Base-by-base conservation (phyloP, 2,329 filamentous ascomycete species). In the Blastomyces emzantsi region DNA sequence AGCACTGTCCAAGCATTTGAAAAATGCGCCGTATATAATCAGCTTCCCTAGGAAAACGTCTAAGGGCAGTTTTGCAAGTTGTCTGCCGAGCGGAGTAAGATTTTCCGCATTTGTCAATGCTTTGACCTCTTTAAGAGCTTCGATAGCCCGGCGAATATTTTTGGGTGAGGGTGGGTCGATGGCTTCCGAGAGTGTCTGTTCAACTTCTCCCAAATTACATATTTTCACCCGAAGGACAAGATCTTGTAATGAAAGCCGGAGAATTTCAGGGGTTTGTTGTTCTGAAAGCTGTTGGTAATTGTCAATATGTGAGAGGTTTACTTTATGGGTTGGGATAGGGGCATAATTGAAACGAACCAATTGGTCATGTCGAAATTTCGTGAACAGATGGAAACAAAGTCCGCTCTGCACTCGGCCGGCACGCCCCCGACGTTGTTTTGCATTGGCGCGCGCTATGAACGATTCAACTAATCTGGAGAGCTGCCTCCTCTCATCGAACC, bases 41-140 rank as follows among this genome's bases (percentile, higher is more conserved):
- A 99, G 83, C 74, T 99, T 99, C 22, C 93, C 93, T 0, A 99
- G 82, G 74, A 96, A 96, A 13, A 97, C 93, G 72, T 99, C 94
- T 1, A 99, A 79, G 0, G 94, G 94, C 8, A 99, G 77, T 66
- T 91, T 89, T 1, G 94, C 92, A 39, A 99, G 82, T 72, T 97
- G 92, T 54, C 86, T 81, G 4, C 94, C 94, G 19, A 99, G 81
- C 1, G 91, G 85, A 0, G 94, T 99, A 52, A 99, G 79, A 61
- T 93, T 90, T 75, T 99, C 94, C 2, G 81, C 78, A 13, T 84
- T 75, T 0, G 92, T 97, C 61, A 99, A 79, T 3, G 94, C 94
- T 65, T 92, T 89, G 19, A 97, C 94, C 72, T 99, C 94, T 54
- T 97, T 85, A 5, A 99, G 83, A 2, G 93, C 91, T 73, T 97